These are phyloP conservation scores for Paratrypanosoma confusum DNA, from an alignment of 208 protist species.

Conservation along the genomic window DNA sequence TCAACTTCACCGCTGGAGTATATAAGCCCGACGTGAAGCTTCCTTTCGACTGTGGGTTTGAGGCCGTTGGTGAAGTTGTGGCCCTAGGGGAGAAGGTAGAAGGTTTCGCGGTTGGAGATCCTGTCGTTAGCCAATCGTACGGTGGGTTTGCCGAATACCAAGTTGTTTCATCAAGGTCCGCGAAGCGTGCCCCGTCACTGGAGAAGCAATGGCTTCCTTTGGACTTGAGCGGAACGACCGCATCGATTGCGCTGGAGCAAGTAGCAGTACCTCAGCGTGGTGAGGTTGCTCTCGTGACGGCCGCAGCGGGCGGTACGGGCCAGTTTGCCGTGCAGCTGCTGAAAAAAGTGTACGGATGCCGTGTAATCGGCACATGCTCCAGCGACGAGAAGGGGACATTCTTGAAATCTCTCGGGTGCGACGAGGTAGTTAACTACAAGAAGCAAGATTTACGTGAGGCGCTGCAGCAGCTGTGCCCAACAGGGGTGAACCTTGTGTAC, in stretches of 20 bases:
- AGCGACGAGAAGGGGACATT: slow-evolving; percentile 60
- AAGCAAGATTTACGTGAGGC: slow-evolving; percentile 25
- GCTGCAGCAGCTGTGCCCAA: slow-evolving; percentile 29
- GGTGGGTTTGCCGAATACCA: slow-evolving; percentile 74
- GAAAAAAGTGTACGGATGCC: slow-evolving; percentile 61
- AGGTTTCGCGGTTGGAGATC: slow-evolving; percentile 29
- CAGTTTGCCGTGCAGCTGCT: slow-evolving; percentile 86
- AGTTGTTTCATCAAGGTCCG: slow-evolving; percentile 12
- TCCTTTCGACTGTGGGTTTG: slow-evolving; percentile 83
- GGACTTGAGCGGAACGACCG: slow-evolving; percentile 74
- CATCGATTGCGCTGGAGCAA: slow-evolving; percentile 72
- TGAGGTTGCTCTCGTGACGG: slow-evolving; percentile 77
- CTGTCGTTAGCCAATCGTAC: slow-evolving; percentile 62
- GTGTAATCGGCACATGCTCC: slow-evolving; percentile 84
- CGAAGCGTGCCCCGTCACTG: slow-evolving; percentile 33
- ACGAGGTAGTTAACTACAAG: slow-evolving; percentile 71
- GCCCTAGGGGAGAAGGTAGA: slow-evolving; percentile 26
- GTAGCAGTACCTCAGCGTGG: slow-evolving; percentile 52
- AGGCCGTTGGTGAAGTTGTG: slow-evolving; percentile 72
- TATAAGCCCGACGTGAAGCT: slow-evolving; percentile 61
- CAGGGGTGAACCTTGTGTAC: slow-evolving; percentile 82
- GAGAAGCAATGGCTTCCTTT: slow-evolving; percentile 54
- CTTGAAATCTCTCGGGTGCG: slow-evolving; percentile 57
- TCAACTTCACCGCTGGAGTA: slow-evolving; percentile 78
- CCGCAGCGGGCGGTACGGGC: slow-evolving; percentile 83